Evolutionary conservation across 1,139 yeast species (phyloP), one percentile per base, ranked within the genome.

Genomic region (Pichia norvegensis): DNA sequence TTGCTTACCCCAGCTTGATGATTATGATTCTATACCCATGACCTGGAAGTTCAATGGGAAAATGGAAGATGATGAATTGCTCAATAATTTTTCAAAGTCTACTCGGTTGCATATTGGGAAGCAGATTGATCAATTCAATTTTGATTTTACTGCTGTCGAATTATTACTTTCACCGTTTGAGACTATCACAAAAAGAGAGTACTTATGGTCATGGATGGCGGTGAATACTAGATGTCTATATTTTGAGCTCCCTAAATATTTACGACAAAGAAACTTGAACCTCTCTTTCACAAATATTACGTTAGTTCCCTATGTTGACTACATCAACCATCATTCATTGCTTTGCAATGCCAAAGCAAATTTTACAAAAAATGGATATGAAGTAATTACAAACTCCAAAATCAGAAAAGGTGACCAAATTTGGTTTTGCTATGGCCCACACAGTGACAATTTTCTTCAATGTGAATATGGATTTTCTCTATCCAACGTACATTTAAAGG

Each of bases 191-290:
- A 49, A 54, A 10, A 55, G 56, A 1, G 57, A 57, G 14, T 82
- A 73, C 54, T 58, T 79, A 19, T 78, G 87, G 76, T 77, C 85
- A 0, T 90, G 96, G 95, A 70, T 85, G 55, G 81, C 92, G 59
- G 85, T 90, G 43, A 92, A 92, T 61, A 84, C 97, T 1, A 81
- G 98, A 65, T 90, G 97, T 60, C 67, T 92, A 13, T 90, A 86
- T 61, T 82, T 84, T 31, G 35, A 17, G 4, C 7, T 31, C 3
- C 80, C 85, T 0, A 71, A 73, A 43, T 71, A 40, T 68, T 43
- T 46, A 53, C 46, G 36, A 55, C 35, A 46, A 6, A 36, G 38
- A 10, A 10, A 16, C 2, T 19, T 29, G 2, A 36, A 38, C 3
- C n/a, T 56, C 60, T 64, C 58, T 40, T 66, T 47, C 43, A 73